Evolutionary conservation across 805 yeast species (phyloP).

Genomic region (Kuraishia ogatae): DNA sequence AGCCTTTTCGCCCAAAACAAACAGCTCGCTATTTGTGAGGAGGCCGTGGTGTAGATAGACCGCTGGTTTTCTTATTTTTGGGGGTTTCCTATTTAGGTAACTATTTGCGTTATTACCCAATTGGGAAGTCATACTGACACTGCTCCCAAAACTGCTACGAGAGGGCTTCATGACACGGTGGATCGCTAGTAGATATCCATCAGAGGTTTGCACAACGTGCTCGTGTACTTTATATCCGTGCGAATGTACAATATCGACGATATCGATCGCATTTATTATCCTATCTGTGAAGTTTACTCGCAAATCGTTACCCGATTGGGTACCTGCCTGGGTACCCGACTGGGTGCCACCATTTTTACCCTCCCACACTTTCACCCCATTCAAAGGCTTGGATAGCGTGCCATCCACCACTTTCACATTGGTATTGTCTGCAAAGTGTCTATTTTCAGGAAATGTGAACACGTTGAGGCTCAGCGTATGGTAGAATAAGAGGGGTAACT

Average conservation of each 20-base stretch:
- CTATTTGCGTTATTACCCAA: neutral
- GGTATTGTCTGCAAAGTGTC: neutral
- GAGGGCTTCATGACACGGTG: constrained; percentile 43
- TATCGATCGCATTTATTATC: constrained; percentile 18
- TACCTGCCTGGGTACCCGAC: too few relatives aligned
- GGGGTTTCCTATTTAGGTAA: neutral
- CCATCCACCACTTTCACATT: neutral
- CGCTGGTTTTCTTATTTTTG: constrained; percentile 31
- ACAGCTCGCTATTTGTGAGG: constrained; percentile 79
- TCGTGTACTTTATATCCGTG: constrained; percentile 66
- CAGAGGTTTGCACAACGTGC: constrained; percentile 69
- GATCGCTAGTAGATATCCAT: constrained; percentile 68
- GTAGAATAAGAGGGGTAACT: neutral
- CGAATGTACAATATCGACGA: constrained; percentile 22
- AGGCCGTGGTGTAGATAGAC: constrained; percentile 89
- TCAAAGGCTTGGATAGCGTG: neutral
- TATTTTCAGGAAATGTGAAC: neutral
- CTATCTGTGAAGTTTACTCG: neutral
- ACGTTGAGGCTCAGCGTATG: neutral
- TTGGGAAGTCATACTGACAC: neutral
- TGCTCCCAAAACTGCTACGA: neutral
- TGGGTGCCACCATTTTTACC: too few relatives aligned
- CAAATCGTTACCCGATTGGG: neutral
- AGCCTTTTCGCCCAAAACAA: constrained; percentile 30
- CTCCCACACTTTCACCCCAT: too few relatives aligned